Conservation (phyloP, 1,139 yeast species). For the Candida sp. region DNA sequence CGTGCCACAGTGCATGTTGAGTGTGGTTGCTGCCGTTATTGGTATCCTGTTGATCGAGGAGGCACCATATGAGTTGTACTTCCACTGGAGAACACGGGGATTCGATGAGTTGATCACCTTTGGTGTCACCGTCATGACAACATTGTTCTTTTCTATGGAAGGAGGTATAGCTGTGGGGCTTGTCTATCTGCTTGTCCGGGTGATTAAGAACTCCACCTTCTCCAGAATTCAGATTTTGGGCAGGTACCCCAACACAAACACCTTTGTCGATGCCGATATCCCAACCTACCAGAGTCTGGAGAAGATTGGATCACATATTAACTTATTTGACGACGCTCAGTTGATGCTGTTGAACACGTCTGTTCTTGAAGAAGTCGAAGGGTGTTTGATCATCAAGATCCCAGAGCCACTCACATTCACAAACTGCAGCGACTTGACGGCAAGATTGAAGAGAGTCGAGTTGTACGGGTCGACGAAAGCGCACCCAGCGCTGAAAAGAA, state of each 20-base stretch:
- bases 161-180: conserved; percentile 90
- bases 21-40: conserved; percentile 81
- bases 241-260: conserved; percentile 76
- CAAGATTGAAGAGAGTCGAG: conserved; percentile 78
- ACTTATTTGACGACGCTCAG: conserved; percentile 40
- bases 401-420: conserved; percentile 96
- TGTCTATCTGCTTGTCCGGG: conserved; percentile 76
- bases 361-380: conserved; percentile 75
- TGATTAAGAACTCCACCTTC: conserved; percentile 82
- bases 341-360: conserved; percentile 41
- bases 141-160: conserved; percentile 85
- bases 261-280: conserved; percentile 79
- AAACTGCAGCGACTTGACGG: conserved; percentile 81
- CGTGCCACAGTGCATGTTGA: conserved; percentile 81
- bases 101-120: conserved; percentile 80
- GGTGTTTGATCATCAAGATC: conserved; percentile 83
- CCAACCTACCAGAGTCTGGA: conserved; percentile 19
- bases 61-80: conserved; percentile 78
- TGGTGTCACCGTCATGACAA: conserved; percentile 69
- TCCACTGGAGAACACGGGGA: conserved; percentile 78
- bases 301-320: conserved; percentile 15
- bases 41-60: conserved; percentile 85
- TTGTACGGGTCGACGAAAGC: conserved; percentile 81
- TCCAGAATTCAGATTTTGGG: conserved; percentile 93
- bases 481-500: conserved; percentile 80